These are phyloP conservation scores for Monosporozyma unispora DNA, from an alignment of 805 yeast genomes.

Conservation along the genomic window DNA sequence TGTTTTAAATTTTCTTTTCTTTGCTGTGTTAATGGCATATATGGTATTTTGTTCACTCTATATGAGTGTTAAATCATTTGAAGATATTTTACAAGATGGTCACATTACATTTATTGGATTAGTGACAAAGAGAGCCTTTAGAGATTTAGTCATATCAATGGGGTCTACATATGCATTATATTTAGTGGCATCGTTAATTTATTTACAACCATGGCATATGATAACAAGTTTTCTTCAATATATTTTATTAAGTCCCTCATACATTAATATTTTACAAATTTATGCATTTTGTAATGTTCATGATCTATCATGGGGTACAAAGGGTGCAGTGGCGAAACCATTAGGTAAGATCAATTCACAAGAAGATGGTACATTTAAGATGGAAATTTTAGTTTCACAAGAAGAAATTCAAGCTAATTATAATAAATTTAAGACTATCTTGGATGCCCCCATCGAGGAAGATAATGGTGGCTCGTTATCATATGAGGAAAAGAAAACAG, in stretches of 20 bases:
- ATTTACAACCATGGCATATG: slow-evolving; percentile 90
- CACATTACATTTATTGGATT: slow-evolving; percentile 36
- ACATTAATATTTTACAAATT: slow-evolving; percentile 82
- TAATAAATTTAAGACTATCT: slow-evolving; percentile 49
- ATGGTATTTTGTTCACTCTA: slow-evolving; percentile 81
- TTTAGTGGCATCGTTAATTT: slow-evolving; percentile 66
- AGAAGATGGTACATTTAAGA: slow-evolving; percentile 54
- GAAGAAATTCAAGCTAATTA: slow-evolving; percentile 72
- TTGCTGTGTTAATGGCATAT: slow-evolving; percentile 82
- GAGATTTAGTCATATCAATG: slow-evolving; percentile 82
- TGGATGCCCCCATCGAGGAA: slow-evolving; percentile 36
- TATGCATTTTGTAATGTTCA: slow-evolving; percentile 95
- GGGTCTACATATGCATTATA: slow-evolving; percentile 78
- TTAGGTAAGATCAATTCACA: slow-evolving; percentile 77
- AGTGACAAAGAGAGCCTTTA: slow-evolving; percentile 59
- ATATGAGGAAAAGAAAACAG: slow-evolving; percentile 50
- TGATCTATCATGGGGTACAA: slow-evolving; percentile 97
- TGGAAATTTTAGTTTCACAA: slow-evolving; percentile 66
- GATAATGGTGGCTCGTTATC: slow-evolving; percentile 28
- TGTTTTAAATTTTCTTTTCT: slow-evolving; percentile 61
- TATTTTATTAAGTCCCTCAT: slow-evolving; percentile 75
- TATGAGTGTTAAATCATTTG: slow-evolving; percentile 66
- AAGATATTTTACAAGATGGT: slow-evolving; percentile 34
- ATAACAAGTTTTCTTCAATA: slow-evolving; percentile 81
- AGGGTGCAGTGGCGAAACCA: slow-evolving; percentile 68